Conservation (phyloP, 139 green algal genomes). For the Haematococcus lacustris region DNA sequence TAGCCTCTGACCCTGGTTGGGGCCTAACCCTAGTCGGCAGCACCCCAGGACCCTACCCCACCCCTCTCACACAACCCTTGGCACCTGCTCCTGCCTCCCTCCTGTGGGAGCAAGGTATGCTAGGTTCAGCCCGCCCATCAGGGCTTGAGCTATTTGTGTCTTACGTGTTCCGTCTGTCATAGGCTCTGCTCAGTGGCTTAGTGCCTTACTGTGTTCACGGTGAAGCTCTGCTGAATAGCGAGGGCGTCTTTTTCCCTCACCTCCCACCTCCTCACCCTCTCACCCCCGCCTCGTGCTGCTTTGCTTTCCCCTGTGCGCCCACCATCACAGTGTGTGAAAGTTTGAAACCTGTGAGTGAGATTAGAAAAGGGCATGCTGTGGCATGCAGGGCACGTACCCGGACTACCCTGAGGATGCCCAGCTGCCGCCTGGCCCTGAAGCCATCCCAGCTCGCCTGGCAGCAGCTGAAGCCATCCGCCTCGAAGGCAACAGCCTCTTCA, state of each 20-base stretch:
- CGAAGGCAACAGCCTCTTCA: conserved; percentile 38
- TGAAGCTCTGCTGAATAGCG: background rate
- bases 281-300: background rate
- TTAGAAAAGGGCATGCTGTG: background rate
- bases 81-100: too few species aligned
- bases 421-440: background rate
- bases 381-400: conserved; percentile 5
- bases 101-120: too few species aligned
- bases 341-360: background rate
- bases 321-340: background rate
- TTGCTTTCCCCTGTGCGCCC: background rate
- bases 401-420: background rate
- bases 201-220: background rate
- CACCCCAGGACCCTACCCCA: background rate
- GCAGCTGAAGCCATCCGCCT: conserved; percentile 25
- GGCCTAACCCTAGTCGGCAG: background rate
- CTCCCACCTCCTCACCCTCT: background rate
- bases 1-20: background rate
- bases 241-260: too few species aligned
- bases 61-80: background rate
- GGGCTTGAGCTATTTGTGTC: too few species aligned
- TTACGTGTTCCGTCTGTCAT: background rate
- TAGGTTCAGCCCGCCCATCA: too few species aligned
- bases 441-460: conserved; percentile 7
- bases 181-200: background rate